A percentile compares a stretch with the other conserved stretches of the same genome.
Evolutionary conservation across 2,329 filamentous ascomycete species (phyloP).

Genomic region (Microdochium bolleyi): DNA sequence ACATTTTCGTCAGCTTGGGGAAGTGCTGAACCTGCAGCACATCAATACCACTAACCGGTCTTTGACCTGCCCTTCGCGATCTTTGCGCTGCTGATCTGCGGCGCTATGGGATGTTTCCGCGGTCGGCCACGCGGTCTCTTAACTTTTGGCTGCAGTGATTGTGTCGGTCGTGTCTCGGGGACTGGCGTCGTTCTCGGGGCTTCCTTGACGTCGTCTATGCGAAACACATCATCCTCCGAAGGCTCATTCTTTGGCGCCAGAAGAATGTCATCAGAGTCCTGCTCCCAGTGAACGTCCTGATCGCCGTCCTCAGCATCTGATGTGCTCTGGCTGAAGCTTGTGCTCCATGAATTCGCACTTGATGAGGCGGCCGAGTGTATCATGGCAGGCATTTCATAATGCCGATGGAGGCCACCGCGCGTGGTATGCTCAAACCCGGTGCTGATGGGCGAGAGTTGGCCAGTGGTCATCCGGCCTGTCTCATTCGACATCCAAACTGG

Average conservation of each 20-base stretch:
- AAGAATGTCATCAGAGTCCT: conserved; percentile 33
- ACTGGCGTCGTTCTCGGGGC: conserved; percentile 23
- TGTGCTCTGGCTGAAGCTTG: conserved; percentile 25
- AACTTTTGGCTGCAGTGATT: conserved; percentile 27
- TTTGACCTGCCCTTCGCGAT: conserved; percentile 69
- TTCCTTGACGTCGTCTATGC: conserved; percentile 43
- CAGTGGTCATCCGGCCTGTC: conserved; percentile 22
- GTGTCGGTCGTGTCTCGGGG: conserved; percentile 9
- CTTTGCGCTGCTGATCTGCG: conserved; percentile 53
- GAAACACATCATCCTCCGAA: conserved; percentile 44
- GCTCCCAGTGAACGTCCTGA: conserved; percentile 38
- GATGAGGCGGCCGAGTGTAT: conserved; percentile 38
- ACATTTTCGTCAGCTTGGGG: not conserved
- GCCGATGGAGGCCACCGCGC: conserved; percentile 8
- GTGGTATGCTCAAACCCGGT: conserved; percentile 34
- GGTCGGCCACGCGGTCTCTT: conserved; percentile 73
- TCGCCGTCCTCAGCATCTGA: conserved; percentile 25
- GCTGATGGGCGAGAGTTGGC: conserved; percentile 46
- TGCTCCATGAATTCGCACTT: conserved; percentile 35
- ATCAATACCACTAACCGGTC: conserved; percentile 39
- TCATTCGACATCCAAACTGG: not conserved
- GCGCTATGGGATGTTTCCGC: conserved; percentile 66
- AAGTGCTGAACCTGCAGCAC: not conserved
- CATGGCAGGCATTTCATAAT: conserved; percentile 30
- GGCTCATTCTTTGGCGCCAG: conserved; percentile 49